Conservation (phyloP, 2,329 filamentous ascomycete species). For the Penicillium crustosum region DNA sequence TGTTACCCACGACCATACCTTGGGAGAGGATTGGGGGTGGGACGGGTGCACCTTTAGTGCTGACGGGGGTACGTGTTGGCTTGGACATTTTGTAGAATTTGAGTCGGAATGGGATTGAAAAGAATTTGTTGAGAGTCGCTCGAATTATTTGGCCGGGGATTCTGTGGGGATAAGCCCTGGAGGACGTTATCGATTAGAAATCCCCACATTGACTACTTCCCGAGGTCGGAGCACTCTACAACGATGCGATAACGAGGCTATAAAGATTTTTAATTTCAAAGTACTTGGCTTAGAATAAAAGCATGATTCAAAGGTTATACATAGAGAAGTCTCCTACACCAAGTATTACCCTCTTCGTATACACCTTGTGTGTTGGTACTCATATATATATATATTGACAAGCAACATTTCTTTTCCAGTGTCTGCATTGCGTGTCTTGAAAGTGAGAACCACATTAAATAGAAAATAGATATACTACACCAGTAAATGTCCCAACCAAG, state of each 20-base stretch:
- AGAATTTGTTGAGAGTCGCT: background rate
- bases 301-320: too few species aligned
- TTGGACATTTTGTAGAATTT: slow-evolving; percentile 8
- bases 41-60: slow-evolving; percentile 47
- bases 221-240: background rate
- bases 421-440: too few species aligned
- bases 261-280: too few species aligned
- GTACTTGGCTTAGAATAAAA: background rate
- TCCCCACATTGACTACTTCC: background rate
- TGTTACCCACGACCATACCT: slow-evolving; percentile 59
- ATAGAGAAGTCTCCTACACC: too few species aligned
- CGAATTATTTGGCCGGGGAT: background rate
- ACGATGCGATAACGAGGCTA: background rate
- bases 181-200: background rate
- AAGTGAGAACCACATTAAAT: too few species aligned
- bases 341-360: too few species aligned
- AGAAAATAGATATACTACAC: background rate
- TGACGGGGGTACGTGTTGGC: slow-evolving; percentile 30
- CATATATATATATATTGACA: background rate
- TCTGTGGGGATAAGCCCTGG: background rate
- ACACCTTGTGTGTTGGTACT: background rate
- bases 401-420: background rate
- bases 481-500: background rate
- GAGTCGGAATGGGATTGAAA: background rate
- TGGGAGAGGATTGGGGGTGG: slow-evolving; percentile 57